Conservation (phyloP, 2,329 filamentous ascomycete genomes). For the Colletotrichum filicis region DNA sequence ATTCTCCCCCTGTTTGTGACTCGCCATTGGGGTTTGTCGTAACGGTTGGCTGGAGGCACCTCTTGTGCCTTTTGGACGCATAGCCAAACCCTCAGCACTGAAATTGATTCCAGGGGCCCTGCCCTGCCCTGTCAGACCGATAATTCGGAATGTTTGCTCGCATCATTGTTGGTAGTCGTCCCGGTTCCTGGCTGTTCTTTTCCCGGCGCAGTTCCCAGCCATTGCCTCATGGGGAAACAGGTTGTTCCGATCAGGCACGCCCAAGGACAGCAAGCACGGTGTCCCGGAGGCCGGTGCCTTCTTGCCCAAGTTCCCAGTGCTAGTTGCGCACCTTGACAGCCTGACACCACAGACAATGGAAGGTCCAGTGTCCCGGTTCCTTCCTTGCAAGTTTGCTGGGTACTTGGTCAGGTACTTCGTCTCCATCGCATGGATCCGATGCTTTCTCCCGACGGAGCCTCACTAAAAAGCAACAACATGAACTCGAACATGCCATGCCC, state of each 20-base stretch:
- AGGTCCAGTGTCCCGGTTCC: background rate
- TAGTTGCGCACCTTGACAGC: background rate
- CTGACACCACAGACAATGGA: background rate
- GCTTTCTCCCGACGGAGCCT: conserved; percentile 20
- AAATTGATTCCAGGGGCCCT: background rate
- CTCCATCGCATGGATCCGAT: conserved; percentile 2
- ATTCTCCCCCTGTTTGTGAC: background rate
- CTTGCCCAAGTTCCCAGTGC: background rate
- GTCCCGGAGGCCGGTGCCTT: background rate
- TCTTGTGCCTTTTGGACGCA: background rate
- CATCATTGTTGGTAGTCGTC: background rate
- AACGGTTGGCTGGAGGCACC: background rate
- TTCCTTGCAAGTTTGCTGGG: conserved; percentile 6
- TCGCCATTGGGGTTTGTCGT: background rate
- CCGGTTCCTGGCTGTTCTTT: background rate
- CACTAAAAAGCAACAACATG: conserved; percentile 26
- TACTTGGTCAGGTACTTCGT: background rate
- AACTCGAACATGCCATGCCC: background rate
- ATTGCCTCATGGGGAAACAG: background rate
- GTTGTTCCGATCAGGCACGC: background rate
- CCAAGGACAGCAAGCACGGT: background rate
- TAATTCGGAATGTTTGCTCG: background rate
- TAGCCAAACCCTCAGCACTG: background rate
- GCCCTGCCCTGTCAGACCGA: background rate
- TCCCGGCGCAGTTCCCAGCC: background rate